Base-by-base conservation (phyloP, 176 grass and related monocot genomes). In the Cocos nucifera region DNA sequence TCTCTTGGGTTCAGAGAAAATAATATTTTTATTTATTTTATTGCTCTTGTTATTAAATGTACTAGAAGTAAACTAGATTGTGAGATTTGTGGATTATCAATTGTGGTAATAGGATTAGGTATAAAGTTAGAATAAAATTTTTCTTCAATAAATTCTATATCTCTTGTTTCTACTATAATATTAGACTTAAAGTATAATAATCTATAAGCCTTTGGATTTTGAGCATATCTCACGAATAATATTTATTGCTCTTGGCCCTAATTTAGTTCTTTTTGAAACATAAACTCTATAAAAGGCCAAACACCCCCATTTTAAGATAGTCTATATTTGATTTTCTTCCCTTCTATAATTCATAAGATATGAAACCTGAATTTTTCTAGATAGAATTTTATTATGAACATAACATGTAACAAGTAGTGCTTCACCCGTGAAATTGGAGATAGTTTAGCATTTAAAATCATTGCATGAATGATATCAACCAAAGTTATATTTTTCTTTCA, bases 401-500 rank as follows among this genome's bases (percentile, higher is more conserved):
- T 61, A 23, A 35, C 23, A 30, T 15, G 23, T 23, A 15, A 14
- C 16, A 15, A 61, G 21, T 32, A 61, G 32, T 30, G 23, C 15
- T 19, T 28, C 3, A 24, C 58, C 58, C 58, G 32, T 17, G 32
- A 5, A 61, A 32, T 61, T 17, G 8, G n/a, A 5, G 15, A 18
- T 17, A n/a, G 29, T 61, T 32, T 61, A 29, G 58, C 25, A 61
- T 61, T 61, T 61, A n/a, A n/a, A n/a, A n/a, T n/a, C n/a, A n/a
- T n/a, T n/a, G n/a, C n/a, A n/a, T n/a, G n/a, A 24, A 24, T 3
- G 2, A 24, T n/a, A 62, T 62, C 32, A 62, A 62, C 25, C 59
- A 62, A 62, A 44, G 4, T 9, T 20, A 5, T 19, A 35, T 44
- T 39, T 62, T 62, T 44, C 59, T 62, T 35, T 62, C 15, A 7